phyloP scores from a whole-genome alignment of 495 filamentous ascomycete species.

The Tuber microsphaerosporum region DNA sequence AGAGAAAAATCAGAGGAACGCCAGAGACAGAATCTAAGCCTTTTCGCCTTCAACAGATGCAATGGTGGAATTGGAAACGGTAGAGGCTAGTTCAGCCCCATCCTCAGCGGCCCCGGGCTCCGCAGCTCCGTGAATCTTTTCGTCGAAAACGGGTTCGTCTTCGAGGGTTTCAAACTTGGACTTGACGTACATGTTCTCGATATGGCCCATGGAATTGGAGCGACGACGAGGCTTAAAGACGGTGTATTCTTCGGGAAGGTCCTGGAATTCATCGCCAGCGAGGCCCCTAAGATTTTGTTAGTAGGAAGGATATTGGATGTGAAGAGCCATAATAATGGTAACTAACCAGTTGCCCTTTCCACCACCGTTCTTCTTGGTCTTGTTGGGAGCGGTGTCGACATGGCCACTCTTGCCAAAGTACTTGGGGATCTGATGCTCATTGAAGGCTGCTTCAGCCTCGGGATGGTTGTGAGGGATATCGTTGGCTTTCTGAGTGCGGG shows the following conservation, averaged over 20 bases:
- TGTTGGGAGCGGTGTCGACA: constrained; percentile 73
- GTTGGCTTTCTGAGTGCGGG: constrained; percentile 85
- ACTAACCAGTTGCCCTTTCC: constrained; percentile 91
- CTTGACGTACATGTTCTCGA: constrained; percentile 57
- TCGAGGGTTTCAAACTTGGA: constrained; percentile 87
- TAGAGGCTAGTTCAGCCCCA: constrained; percentile 45
- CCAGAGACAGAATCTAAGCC: constrained; percentile 30
- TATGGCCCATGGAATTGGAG: constrained; percentile 75
- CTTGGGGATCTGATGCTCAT: constrained; percentile 70
- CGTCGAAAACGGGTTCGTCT: constrained; percentile 80
- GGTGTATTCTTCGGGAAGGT: constrained; percentile 59
- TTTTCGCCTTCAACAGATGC: constrained; percentile 35
- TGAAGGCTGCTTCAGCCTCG: constrained; percentile 54
- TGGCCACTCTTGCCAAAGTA: constrained; percentile 88
- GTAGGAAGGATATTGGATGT: constrained; percentile 10
- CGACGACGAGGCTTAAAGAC: constrained; percentile 81
- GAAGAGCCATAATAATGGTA: not conserved
- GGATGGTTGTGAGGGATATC: constrained; percentile 74
- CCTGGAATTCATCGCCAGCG: constrained; percentile 72
- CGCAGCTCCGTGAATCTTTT: constrained; percentile 59
- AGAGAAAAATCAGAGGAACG: constrained; percentile 20
- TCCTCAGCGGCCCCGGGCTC: constrained; percentile 48
- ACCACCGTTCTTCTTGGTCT: constrained; percentile 91
- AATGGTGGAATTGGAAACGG: constrained; percentile 31
- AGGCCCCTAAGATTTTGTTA: constrained; percentile 54